phyloP scores from a whole-genome alignment of 805 yeast species.

The Ogataea sp. region DNA sequence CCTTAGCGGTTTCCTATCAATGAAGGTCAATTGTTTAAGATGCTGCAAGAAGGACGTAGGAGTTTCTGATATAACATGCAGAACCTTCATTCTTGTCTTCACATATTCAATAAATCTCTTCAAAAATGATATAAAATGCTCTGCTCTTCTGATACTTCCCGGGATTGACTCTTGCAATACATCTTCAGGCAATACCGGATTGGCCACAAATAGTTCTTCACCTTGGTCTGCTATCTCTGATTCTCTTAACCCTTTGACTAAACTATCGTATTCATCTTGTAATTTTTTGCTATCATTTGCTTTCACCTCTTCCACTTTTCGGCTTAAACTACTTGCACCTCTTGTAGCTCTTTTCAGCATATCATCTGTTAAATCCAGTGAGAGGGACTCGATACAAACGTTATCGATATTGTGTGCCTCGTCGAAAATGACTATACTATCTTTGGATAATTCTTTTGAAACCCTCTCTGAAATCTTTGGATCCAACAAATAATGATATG shows the following conservation, averaged over 20 bases:
- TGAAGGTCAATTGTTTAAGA: conserved; percentile 85
- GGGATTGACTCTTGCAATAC: conserved; percentile 89
- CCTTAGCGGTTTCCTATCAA: conserved; percentile 83
- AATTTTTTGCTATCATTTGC: conserved; percentile 73
- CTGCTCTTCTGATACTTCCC: conserved; percentile 94
- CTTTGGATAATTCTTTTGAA: conserved; percentile 84
- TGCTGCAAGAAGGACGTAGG: conserved; percentile 91
- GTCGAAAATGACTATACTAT: conserved; percentile 90
- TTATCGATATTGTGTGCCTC: conserved; percentile 99
- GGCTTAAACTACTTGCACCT: conserved; percentile 76
- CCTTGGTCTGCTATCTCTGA: conserved; percentile 56
- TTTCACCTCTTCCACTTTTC: conserved; percentile 79
- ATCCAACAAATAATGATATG: conserved; percentile 91
- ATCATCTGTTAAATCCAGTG: conserved; percentile 88
- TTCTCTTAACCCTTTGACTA: conserved; percentile 84
- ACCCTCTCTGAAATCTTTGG: conserved; percentile 97
- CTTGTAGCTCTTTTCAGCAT: conserved; percentile 76
- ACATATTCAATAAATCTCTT: conserved; percentile 90
- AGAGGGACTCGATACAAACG: conserved; percentile 93
- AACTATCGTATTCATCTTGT: conserved; percentile 83
- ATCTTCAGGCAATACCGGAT: conserved; percentile 83
- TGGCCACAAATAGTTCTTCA: conserved; percentile 68
- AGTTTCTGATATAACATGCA: conserved; percentile 97
- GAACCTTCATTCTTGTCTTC: conserved; percentile 94
- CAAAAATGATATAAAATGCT: conserved; percentile 89